Evolutionary conservation across 805 yeast species (phyloP), one percentile per base, ranked within the genome.

Genomic region (Candida insectalens): DNA sequence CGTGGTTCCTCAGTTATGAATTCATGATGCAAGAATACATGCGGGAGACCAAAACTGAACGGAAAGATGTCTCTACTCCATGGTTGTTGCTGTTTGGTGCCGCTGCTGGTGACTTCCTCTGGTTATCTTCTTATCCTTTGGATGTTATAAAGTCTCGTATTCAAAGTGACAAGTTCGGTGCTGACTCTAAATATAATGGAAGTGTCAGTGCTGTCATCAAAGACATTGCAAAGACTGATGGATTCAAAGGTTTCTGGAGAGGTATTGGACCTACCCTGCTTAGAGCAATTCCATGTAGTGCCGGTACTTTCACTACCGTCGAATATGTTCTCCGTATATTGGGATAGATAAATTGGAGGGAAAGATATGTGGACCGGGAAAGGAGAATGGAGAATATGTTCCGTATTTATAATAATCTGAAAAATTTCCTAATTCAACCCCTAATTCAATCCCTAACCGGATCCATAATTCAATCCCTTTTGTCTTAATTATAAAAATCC

Each of bases 291-390:
- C 82, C 82, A 4, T 71, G 79, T 44, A 67, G 76, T 48, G 83
- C 88, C 1, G 83, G 83, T 12, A 80, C 89, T 0, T 80, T 80
- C 62, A 83, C 87, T 3, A 72, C 80, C 10, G 88, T 80, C 3
- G 89, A 80, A 47, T 59, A 73, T 36, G 77, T 84, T 0, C 53
- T 80, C 39, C 56, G 89, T 33, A 26, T 69, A 10, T 52, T 76
- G 59, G 74, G 71, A 4, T 75, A 30, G 15, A 29, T 19, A n/a
- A 14, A 12, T 25, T n/a, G n/a, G n/a, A n/a, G n/a, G n/a, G n/a
- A n/a, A n/a, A n/a, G n/a, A n/a, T n/a, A n/a, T n/a, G n/a, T n/a
- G n/a, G n/a, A n/a, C n/a, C n/a, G n/a, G n/a, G n/a, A n/a, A n/a
- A n/a, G n/a, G n/a, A n/a, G n/a, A n/a, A n/a, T n/a, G n/a, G n/a